Conservation (phyloP, 2,329 filamentous ascomycete species). For the Cylindrodendrum hubeiense region DNA sequence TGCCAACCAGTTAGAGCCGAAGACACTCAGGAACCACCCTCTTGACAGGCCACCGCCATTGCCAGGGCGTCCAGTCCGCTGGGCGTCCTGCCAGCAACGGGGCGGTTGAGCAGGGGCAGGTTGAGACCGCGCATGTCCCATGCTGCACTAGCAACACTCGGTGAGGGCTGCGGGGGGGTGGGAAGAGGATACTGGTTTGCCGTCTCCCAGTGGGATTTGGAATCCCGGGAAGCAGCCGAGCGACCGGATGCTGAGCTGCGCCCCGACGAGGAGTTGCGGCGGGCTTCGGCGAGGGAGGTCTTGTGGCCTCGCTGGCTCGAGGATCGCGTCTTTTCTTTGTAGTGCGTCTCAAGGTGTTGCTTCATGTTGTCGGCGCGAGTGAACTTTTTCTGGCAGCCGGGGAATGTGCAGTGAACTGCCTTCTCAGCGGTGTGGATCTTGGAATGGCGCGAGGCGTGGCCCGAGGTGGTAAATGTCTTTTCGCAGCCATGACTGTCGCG, state of each 20-base stretch:
- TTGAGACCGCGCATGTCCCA: conserved; percentile 64
- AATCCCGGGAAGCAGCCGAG: conserved; percentile 42
- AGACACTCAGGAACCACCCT: conserved; percentile 47
- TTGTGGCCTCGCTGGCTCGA: conserved; percentile 51
- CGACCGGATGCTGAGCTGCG: conserved; percentile 45
- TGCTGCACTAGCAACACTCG: conserved; percentile 48
- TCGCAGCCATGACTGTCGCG: conserved; percentile 78
- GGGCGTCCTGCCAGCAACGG: conserved; percentile 55
- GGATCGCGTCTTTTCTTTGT: conserved; percentile 69
- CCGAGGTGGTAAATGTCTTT: conserved; percentile 87
- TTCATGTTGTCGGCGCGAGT: conserved; percentile 90
- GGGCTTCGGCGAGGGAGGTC: conserved; percentile 48
- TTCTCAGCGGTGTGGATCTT: conserved; percentile 89
- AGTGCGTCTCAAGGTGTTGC: conserved; percentile 84
- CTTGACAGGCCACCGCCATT: conserved; percentile 66
- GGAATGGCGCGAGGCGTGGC: conserved; percentile 86
- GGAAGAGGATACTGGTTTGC: conserved; percentile 53
- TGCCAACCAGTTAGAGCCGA: neutral
- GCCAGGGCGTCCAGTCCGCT: conserved; percentile 68
- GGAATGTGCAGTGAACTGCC: conserved; percentile 75
- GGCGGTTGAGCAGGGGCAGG: conserved; percentile 59
- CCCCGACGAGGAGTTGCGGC: conserved; percentile 49
- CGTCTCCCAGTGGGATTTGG: conserved; percentile 54
- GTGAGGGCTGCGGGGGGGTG: conserved; percentile 53
- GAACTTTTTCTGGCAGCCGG: conserved; percentile 83